Evolutionary conservation across 352 stramenopile species (phyloP).

Genomic region (Thalassiosira exigua): DNA sequence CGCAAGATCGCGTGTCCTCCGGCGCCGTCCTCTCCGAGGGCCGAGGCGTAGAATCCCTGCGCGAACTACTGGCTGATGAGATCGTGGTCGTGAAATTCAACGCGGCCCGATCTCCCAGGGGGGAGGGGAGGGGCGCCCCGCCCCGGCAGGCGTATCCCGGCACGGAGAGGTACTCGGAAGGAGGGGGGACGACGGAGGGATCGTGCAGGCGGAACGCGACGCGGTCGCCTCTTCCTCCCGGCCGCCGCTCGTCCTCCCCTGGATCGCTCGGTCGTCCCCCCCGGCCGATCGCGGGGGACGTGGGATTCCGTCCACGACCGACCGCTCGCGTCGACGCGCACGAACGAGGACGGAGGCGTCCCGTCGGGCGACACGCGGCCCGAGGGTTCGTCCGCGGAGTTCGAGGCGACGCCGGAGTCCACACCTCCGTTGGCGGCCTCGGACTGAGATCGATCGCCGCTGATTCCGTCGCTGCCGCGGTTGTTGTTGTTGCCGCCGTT

Average conservation of each 20-base stretch:
- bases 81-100: slow-evolving; percentile 45
- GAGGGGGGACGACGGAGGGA: neutral
- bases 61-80: slow-evolving; percentile 46
- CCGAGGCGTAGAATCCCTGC: slow-evolving; percentile 42
- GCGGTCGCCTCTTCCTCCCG: neutral
- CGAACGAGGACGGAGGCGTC: no score
- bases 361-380: no score
- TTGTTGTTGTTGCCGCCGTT: no score
- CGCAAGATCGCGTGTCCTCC: slow-evolving; percentile 1
- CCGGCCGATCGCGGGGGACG: neutral
- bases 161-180: slow-evolving; percentile 13
- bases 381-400: neutral
- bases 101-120: neutral
- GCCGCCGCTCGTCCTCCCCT: no score
- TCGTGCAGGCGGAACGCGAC: slow-evolving; percentile 27
- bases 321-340: no score
- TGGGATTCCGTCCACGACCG: neutral
- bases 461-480: no score
- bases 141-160: neutral
- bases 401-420: neutral
- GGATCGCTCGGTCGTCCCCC: no score
- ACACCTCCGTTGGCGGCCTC: no score
- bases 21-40: neutral
- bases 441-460: no score
- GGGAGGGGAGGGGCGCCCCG: neutral